These are phyloP conservation scores for Pythium folliculosum DNA, from an alignment of 352 stramenopile species.

Conservation along the genomic window DNA sequence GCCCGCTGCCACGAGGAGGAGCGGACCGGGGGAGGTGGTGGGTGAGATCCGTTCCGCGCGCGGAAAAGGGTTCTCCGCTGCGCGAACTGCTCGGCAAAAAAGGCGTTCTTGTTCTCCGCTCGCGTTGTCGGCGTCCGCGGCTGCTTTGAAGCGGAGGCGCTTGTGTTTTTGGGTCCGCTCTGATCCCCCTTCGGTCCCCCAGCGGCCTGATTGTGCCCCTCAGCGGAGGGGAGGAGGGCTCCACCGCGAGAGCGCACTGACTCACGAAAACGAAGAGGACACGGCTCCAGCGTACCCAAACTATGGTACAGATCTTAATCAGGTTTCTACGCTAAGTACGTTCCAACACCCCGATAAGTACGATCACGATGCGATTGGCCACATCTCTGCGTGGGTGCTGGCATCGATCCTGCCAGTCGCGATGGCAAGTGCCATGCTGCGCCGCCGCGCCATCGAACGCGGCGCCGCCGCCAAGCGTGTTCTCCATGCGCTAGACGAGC, in stretches of 20 bases:
- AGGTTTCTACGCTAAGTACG: not conserved
- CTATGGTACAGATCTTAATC: conserved; percentile 1
- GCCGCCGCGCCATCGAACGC: not conserved
- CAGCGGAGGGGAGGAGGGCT: not conserved
- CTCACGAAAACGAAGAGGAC: conserved; percentile 21
- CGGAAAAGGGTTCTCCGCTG: conserved; percentile 14
- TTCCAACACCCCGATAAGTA: not conserved
- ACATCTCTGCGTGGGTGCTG: not conserved
- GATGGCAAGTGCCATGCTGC: not conserved
- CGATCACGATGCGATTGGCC: conserved; percentile 4
- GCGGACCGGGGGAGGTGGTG: not conserved
- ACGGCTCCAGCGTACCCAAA: not conserved
- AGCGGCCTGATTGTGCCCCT: not conserved
- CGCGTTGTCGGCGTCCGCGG: conserved; percentile 1
- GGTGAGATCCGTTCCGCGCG: not conserved
- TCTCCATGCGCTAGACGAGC: not conserved
- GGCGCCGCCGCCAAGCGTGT: not conserved
- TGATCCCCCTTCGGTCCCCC: conserved; percentile 9
- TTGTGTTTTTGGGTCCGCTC: conserved; percentile 3
- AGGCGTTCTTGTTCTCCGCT: conserved; percentile 10
- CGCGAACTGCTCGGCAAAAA: not conserved
- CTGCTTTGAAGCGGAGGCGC: not conserved
- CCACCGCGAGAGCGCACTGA: conserved; percentile 17
- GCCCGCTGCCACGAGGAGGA: too few species aligned
- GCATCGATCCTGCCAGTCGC: not conserved